These are phyloP conservation scores for Plasmodium vinckei DNA, from an alignment of 169 alveolate species.

Conservation along the genomic window DNA sequence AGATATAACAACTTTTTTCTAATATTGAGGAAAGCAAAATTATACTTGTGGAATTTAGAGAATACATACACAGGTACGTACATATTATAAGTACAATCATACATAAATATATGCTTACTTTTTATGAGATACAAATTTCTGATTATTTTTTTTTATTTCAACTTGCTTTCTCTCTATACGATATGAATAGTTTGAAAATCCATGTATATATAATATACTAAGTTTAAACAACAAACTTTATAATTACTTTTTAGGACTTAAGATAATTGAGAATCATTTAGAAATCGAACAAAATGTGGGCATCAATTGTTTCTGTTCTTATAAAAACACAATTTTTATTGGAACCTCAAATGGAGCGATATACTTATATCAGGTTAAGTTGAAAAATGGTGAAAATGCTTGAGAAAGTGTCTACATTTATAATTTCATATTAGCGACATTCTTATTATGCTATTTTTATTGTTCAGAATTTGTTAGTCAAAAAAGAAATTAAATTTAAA, in stretches of 20 bases:
- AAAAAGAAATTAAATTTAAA: slow-evolving; percentile 10
- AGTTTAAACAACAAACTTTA: background rate
- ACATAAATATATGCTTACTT: too few relatives aligned
- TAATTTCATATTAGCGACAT: too few relatives aligned
- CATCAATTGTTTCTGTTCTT: slow-evolving; percentile 34
- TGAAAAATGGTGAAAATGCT: too few relatives aligned
- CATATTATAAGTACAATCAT: too few relatives aligned
- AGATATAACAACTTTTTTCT: slow-evolving; percentile 61
- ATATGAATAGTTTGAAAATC: background rate
- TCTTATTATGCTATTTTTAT: too few relatives aligned
- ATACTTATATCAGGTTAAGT: slow-evolving; percentile 21
- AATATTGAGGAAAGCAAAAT: slow-evolving; percentile 29
- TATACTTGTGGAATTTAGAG: slow-evolving; percentile 54
- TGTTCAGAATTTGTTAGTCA: slow-evolving; percentile 33
- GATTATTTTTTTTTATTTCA: background rate
- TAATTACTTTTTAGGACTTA: slow-evolving; percentile 23
- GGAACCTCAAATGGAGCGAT: slow-evolving; percentile 42
- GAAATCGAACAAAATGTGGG: slow-evolving; percentile 33
- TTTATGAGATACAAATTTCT: too few relatives aligned
- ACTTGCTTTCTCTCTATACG: background rate
- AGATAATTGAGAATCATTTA: slow-evolving; percentile 36
- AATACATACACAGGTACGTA: slow-evolving; percentile 54
- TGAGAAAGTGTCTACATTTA: background rate
- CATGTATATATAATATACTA: background rate
- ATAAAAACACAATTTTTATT: slow-evolving; percentile 25